A percentile compares a stretch with the other conserved stretches of the same genome.
Evolutionary conservation across 148 eudicot genomes (phyloP).

Genomic region (Drosera capensis): DNA sequence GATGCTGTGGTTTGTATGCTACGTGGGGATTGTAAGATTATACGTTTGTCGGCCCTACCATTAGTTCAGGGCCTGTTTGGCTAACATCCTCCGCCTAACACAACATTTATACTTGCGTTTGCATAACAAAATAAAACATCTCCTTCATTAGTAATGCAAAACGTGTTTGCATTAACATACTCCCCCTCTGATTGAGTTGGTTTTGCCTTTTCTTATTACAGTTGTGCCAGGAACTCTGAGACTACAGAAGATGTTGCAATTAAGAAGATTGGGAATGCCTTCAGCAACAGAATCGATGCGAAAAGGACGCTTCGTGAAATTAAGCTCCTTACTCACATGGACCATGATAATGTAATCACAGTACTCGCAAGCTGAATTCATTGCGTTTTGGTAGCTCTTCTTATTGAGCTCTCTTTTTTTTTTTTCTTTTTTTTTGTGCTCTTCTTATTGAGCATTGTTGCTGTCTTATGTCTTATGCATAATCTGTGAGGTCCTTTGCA

Average conservation of each 20-base stretch:
- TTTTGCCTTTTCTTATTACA: conserved; percentile 12
- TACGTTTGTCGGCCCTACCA: too few relatives aligned
- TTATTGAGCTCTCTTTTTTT: background rate
- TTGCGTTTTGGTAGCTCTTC: background rate
- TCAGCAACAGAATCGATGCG: conserved; percentile 81
- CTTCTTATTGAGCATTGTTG: too few relatives aligned
- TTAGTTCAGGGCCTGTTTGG: background rate
- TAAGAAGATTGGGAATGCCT: conserved; percentile 80
- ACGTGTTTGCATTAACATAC: background rate
- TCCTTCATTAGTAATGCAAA: background rate
- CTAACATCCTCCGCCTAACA: background rate
- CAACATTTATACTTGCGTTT: background rate
- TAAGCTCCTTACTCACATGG: conserved; percentile 85
- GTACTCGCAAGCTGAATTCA: background rate
- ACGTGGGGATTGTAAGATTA: too few relatives aligned
- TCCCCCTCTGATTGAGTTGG: background rate
- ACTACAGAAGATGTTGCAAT: conserved; percentile 86
- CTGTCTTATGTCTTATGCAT: too few relatives aligned
- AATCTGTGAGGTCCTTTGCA: too few relatives aligned
- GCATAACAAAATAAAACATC: background rate
- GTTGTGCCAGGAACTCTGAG: conserved; percentile 74
- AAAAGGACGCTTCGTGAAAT: conserved; percentile 83
- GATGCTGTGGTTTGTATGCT: too few relatives aligned
- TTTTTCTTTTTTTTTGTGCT: background rate
- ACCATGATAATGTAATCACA: conserved; percentile 72